Evolutionary conservation across 371 early-diverging fungal species (phyloP).

Genomic region (Smittium mucronatum): DNA sequence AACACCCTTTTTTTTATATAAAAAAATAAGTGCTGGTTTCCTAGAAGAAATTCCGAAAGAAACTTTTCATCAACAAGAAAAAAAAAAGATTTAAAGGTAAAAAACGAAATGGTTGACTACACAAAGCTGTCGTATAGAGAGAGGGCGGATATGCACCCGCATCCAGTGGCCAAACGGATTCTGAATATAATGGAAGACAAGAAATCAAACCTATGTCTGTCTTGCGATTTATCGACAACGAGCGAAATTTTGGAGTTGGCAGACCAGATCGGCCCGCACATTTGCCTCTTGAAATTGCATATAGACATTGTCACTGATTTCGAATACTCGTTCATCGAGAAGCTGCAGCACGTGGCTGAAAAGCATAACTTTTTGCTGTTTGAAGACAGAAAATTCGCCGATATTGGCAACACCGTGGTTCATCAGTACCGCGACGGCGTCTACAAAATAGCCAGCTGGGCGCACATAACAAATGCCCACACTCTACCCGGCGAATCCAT

Average conservation of each 20-base stretch:
- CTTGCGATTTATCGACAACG: constrained; percentile 80
- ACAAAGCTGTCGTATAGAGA: constrained; percentile 16
- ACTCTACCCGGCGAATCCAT: constrained; percentile 92
- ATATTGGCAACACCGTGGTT: no score
- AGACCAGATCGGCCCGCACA: constrained; percentile 78
- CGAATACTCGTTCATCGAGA: constrained; percentile 56
- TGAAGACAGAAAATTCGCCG: constrained; percentile 96
- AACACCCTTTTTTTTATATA: no score
- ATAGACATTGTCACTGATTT: constrained; percentile 90
- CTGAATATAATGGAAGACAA: constrained; percentile 81
- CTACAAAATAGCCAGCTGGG: no score
- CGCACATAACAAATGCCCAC: constrained; percentile 91
- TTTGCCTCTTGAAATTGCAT: constrained; percentile 93
- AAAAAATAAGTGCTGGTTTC: no score
- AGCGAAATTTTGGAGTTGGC: constrained; percentile 73
- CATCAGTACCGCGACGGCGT: constrained; percentile 82
- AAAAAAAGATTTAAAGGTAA: no score
- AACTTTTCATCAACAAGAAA: no score
- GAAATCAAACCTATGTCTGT: constrained; percentile 76
- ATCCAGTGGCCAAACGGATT: constrained; percentile 51
- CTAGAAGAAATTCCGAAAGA: no score
- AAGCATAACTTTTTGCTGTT: constrained; percentile 91
- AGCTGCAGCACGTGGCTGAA: constrained; percentile 54
- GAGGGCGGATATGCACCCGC: constrained; percentile 21
- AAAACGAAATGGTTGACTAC: no score